phyloP scores from a whole-genome alignment of 1,284 basidiomycete genomes.

The Bjerkandera adusta region DNA sequence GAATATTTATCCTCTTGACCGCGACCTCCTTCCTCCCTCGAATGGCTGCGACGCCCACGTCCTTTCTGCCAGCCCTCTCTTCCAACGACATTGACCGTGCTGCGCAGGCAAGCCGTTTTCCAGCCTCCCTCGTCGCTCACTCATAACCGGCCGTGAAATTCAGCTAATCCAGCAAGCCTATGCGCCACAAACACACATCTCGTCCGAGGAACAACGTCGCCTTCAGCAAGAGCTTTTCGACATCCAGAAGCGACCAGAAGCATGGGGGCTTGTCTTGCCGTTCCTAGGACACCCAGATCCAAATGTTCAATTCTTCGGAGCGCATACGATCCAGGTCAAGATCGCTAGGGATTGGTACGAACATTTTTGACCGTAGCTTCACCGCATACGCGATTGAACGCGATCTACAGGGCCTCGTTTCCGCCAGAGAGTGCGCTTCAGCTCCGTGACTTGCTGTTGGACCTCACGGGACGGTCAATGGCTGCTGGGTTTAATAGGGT shows the following conservation, averaged over 20 bases:
- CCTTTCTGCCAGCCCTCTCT: slow-evolving; percentile 44
- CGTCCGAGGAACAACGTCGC: slow-evolving; percentile 58
- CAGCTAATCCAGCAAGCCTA: slow-evolving; percentile 65
- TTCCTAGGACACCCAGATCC: slow-evolving; percentile 67
- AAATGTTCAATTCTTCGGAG: slow-evolving; percentile 90
- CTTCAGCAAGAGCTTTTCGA: slow-evolving; percentile 73
- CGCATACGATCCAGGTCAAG: slow-evolving; percentile 89
- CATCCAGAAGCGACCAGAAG: slow-evolving; percentile 68
- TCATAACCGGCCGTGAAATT: slow-evolving; percentile 1
- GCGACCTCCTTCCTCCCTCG: background rate
- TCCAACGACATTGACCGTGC: slow-evolving; percentile 45
- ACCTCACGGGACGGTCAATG: slow-evolving; percentile 60
- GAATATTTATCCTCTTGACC: slow-evolving; percentile 5
- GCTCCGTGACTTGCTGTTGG: slow-evolving; percentile 61
- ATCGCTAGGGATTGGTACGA: slow-evolving; percentile 87
- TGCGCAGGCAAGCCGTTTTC: slow-evolving; percentile 37
- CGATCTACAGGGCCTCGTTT: slow-evolving; percentile 52
- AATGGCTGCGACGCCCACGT: slow-evolving; percentile 12
- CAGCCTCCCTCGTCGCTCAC: background rate
- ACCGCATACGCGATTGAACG: background rate
- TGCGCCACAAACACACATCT: slow-evolving; percentile 43
- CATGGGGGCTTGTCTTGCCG: slow-evolving; percentile 78
- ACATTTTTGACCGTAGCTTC: background rate
- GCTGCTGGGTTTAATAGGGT: slow-evolving; percentile 55
- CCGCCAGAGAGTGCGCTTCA: slow-evolving; percentile 49